Evolutionary conservation across 768 basidiomycete species (phyloP).

Genomic region (Cyclocybe cylindracea): DNA sequence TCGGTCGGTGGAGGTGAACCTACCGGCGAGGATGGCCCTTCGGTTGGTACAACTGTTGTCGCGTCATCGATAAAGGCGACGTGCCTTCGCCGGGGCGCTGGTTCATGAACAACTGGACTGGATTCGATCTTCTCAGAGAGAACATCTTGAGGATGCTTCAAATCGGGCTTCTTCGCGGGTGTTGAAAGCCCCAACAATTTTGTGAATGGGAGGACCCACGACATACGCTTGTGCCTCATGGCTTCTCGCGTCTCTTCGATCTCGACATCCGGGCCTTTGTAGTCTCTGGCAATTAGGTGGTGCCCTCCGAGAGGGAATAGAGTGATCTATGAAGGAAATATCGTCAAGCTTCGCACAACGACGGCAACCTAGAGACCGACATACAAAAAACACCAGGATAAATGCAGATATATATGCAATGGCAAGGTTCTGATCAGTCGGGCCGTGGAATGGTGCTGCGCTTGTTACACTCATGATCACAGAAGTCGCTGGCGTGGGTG

Average conservation of each 20-base stretch:
- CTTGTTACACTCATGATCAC: constrained; percentile 66
- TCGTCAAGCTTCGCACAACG: background rate
- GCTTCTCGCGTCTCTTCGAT: constrained; percentile 53
- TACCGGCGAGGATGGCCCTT: constrained; percentile 9
- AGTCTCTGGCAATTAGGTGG: constrained; percentile 60
- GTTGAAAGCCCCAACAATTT: background rate
- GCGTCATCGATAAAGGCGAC: constrained; percentile 24
- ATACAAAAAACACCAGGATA: constrained; percentile 58
- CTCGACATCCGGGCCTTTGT: constrained; percentile 61
- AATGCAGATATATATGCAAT: constrained; percentile 69
- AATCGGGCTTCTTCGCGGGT: background rate
- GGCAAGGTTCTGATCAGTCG: constrained; percentile 57
- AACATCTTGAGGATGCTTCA: background rate
- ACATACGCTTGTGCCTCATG: constrained; percentile 37
- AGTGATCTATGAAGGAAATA: constrained; percentile 44
- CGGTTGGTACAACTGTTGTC: constrained; percentile 17
- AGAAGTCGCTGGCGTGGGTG: constrained; percentile 51
- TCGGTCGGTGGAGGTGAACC: constrained; percentile 15
- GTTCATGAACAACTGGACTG: background rate
- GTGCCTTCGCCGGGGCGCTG: constrained; percentile 12
- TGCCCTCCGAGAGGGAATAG: constrained; percentile 66
- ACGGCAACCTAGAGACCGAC: constrained; percentile 11
- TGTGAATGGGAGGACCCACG: constrained; percentile 6
- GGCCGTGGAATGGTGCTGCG: constrained; percentile 60
- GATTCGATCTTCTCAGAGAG: constrained; percentile 4